Evolutionary conservation across 2,329 filamentous ascomycete species (phyloP), one percentile per base, ranked within the genome.

Genomic region (Colletotrichum tofieldiae): DNA sequence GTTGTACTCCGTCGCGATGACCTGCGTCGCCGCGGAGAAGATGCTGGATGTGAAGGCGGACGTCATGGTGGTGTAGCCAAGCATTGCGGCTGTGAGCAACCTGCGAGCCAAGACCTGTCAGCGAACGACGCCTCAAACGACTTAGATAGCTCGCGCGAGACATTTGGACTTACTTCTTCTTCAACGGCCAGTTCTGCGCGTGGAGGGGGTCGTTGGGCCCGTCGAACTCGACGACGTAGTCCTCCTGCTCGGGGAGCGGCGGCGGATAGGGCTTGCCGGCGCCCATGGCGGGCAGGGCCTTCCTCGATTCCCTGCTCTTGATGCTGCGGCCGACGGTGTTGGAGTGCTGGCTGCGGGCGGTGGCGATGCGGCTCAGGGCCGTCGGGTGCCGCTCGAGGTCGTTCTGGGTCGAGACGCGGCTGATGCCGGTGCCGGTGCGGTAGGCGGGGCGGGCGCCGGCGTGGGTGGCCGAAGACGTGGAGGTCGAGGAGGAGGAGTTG

Each of bases 191-290:
- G 80, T 98, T 98, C 83, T 96, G 93, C 1, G 94, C 93, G 81
- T 97, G 94, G 72, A 95, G 79, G 2, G 94, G 94, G 77, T 98
- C 95, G 75, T 95, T 88, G 1, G 91, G 92, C 0, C 94, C 95
- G 76, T 95, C 92, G 78, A 97, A 98, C 81, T 94, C 93, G 54
- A 95, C 93, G 0, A 95, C 93, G 78, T 95, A 96, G 75, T 93
- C 90, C 77, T 95, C 93, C 76, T 88, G 86, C 18, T 91, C 89
- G 2, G 93, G 93, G 52, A 95, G 79, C 0, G 84, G 86, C 4
- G 93, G 93, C 3, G 93, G 93, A 77, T 90, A 94, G 0, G 91
- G 86, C 82, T 94, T 95, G n/a, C 92, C 93, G 66, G 86, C 90
- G 45, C 93, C 93, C 80, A 95, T 94, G 8, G 84, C 82, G 1